These are phyloP conservation scores for Lecanicillium sp. DNA, from an alignment of 2,329 filamentous ascomycete genomes.

Conservation along the genomic window DNA sequence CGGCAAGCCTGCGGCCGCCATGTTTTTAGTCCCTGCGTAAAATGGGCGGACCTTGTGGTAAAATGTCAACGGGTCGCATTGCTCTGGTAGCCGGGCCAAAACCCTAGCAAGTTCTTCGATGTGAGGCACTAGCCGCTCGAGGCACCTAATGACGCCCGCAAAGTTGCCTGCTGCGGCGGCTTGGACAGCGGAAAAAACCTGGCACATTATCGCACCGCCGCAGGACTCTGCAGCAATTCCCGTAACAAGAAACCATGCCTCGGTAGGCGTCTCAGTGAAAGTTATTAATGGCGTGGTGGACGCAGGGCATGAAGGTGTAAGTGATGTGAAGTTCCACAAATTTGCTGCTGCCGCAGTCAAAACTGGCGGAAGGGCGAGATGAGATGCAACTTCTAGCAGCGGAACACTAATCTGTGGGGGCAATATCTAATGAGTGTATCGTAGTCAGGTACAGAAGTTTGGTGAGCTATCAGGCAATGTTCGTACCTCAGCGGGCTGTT, in stretches of 20 bases:
- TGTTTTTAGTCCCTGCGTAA: slow-evolving; percentile 86
- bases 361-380: slow-evolving; percentile 76
- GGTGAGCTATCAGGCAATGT: background rate
- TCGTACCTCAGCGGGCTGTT: slow-evolving; percentile 63
- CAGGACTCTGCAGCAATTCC: slow-evolving; percentile 85
- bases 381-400: slow-evolving; percentile 62
- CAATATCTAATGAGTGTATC: slow-evolving; percentile 42
- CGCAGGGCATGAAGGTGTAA: slow-evolving; percentile 43
- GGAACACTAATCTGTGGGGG: slow-evolving; percentile 74
- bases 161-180: slow-evolving; percentile 59
- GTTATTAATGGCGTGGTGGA: slow-evolving; percentile 66
- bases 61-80: slow-evolving; percentile 78
- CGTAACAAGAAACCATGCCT: slow-evolving; percentile 91
- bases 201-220: slow-evolving; percentile 65
- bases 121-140: slow-evolving; percentile 59
- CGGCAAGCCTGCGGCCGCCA: slow-evolving; percentile 76
- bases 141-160: slow-evolving; percentile 52
- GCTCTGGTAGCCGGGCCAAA: slow-evolving; percentile 79
- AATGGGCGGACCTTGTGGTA: slow-evolving; percentile 85
- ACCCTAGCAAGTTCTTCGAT: slow-evolving; percentile 63
- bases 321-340: slow-evolving; percentile 80
- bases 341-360: slow-evolving; percentile 82
- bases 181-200: slow-evolving; percentile 70
- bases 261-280: slow-evolving; percentile 81
- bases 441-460: background rate